phyloP scores from a whole-genome alignment of 2,329 filamentous ascomycete genomes.

The Penicillium brevicompactum region DNA sequence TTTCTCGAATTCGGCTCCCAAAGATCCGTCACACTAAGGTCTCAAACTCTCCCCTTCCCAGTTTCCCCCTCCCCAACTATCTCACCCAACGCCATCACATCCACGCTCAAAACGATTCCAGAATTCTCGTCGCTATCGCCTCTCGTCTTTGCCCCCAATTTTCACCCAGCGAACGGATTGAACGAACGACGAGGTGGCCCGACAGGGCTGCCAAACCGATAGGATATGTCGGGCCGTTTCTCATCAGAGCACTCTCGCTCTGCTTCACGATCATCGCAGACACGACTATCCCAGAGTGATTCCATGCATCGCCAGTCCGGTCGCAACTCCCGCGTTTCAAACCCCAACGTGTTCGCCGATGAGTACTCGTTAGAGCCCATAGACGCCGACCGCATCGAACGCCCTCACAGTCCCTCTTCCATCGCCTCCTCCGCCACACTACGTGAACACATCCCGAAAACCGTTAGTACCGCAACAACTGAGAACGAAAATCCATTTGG shows the following conservation, averaged over 20 bases:
- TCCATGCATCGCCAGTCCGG: slow-evolving; percentile 33
- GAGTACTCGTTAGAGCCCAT: slow-evolving; percentile 50
- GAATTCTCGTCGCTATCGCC: slow-evolving; percentile 11
- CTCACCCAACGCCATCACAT: background rate
- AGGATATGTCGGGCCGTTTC: slow-evolving; percentile 43
- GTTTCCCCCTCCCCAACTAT: background rate
- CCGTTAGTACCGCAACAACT: slow-evolving; percentile 23
- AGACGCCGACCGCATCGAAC: slow-evolving; percentile 36
- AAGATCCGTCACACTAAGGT: background rate
- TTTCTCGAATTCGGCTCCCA: background rate
- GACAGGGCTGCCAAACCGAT: slow-evolving; percentile 38
- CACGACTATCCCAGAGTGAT: slow-evolving; percentile 28
- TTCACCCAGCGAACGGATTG: slow-evolving; percentile 30
- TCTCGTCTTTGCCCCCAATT: slow-evolving; percentile 16
- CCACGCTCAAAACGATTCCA: background rate
- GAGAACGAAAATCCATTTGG: slow-evolving; percentile 38
- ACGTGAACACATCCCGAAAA: slow-evolving; percentile 30
- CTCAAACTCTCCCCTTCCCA: background rate
- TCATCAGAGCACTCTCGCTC: slow-evolving; percentile 41
- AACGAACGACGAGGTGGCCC: slow-evolving; percentile 36
- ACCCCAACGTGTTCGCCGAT: slow-evolving; percentile 52
- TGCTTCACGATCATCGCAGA: slow-evolving; percentile 33
- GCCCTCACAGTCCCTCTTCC: slow-evolving; percentile 35
- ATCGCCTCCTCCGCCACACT: slow-evolving; percentile 36
- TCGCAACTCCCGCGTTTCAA: slow-evolving; percentile 36